These are phyloP conservation scores for Mediolabrus comicus DNA, from an alignment of 108 stramenopile genomes.

Conservation along the genomic window DNA sequence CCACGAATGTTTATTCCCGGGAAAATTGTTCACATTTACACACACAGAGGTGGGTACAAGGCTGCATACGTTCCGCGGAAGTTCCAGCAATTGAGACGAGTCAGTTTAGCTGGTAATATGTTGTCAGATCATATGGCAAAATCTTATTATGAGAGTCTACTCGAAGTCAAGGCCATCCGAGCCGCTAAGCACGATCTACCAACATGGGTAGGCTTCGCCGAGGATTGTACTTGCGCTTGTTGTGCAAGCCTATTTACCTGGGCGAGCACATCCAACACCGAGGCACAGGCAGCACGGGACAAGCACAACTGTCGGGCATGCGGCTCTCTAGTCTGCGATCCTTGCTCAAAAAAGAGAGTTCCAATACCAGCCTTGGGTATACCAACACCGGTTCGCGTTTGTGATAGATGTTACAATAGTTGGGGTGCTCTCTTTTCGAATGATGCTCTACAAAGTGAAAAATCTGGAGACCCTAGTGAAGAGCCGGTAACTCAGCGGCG, in stretches of 20 bases:
- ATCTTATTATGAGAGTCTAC: constrained; percentile 84
- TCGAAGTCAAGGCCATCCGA: constrained; percentile 83
- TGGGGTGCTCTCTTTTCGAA: constrained; percentile 53
- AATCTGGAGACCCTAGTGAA: neutral
- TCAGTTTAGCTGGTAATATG: constrained; percentile 91
- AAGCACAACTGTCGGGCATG: constrained; percentile 96
- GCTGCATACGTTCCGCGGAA: constrained; percentile 78
- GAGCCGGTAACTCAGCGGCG: constrained; percentile 15
- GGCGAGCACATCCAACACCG: constrained; percentile 86
- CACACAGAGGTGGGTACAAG: constrained; percentile 85
- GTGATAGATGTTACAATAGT: constrained; percentile 95
- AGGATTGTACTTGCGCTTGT: constrained; percentile 82
- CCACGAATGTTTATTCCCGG: constrained; percentile 93
- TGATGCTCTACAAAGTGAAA: neutral
- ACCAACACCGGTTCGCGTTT: constrained; percentile 79
- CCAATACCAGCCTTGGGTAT: constrained; percentile 91
- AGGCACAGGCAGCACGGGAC: constrained; percentile 92
- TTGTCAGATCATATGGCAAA: constrained; percentile 82
- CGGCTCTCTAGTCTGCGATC: constrained; percentile 92
- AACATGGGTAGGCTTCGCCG: constrained; percentile 88
- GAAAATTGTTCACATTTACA: constrained; percentile 90
- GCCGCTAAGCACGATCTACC: constrained; percentile 73
- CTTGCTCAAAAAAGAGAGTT: constrained; percentile 84
- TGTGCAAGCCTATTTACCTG: constrained; percentile 93
- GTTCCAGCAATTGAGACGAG: constrained; percentile 75